Percentiles rank a stretch among this genome's conserved stretches.
Conservation (phyloP, 2,329 filamentous ascomycete species). For the Claviceps digitariae region DNA sequence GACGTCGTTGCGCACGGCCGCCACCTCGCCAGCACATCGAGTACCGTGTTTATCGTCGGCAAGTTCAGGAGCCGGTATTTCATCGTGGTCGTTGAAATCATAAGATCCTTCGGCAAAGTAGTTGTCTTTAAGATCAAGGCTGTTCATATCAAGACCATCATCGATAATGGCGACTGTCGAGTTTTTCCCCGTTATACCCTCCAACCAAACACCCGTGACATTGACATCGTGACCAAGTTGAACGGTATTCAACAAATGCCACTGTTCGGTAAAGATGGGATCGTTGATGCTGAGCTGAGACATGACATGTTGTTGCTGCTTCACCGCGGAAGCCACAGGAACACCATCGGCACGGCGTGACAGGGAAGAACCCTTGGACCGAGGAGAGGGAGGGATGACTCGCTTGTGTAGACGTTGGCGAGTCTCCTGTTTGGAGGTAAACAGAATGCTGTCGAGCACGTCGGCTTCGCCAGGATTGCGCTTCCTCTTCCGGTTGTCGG, state of each 20-base stretch:
- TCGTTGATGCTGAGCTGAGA: slow-evolving; percentile 62
- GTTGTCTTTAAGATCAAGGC: slow-evolving; percentile 80
- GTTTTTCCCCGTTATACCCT: slow-evolving; percentile 81
- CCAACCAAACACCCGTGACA: slow-evolving; percentile 83
- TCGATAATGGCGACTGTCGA: slow-evolving; percentile 89
- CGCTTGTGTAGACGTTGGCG: slow-evolving; percentile 41
- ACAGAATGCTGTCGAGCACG: slow-evolving; percentile 59
- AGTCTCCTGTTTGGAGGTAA: slow-evolving; percentile 59
- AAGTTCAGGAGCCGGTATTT: slow-evolving; percentile 69
- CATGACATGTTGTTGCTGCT: slow-evolving; percentile 47
- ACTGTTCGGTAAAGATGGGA: slow-evolving; percentile 87
- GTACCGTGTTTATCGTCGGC: slow-evolving; percentile 84
- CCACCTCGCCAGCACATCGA: slow-evolving; percentile 85
- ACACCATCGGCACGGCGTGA: slow-evolving; percentile 7
- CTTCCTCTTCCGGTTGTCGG: slow-evolving; percentile 46
- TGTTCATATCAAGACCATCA: slow-evolving; percentile 92
- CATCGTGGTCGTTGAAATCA: slow-evolving; percentile 81
- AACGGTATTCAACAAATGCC: slow-evolving; percentile 80
- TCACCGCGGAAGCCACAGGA: slow-evolving; percentile 30
- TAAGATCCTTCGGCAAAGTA: slow-evolving; percentile 89
- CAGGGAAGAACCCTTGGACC: slow-evolving; percentile 11
- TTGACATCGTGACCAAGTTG: slow-evolving; percentile 86
- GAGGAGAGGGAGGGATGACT: slow-evolving; percentile 26
- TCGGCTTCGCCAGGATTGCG: slow-evolving; percentile 38
- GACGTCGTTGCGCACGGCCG: slow-evolving; percentile 80